phyloP scores from a whole-genome alignment of 2,329 filamentous ascomycete genomes.

The Capronia coronata region DNA sequence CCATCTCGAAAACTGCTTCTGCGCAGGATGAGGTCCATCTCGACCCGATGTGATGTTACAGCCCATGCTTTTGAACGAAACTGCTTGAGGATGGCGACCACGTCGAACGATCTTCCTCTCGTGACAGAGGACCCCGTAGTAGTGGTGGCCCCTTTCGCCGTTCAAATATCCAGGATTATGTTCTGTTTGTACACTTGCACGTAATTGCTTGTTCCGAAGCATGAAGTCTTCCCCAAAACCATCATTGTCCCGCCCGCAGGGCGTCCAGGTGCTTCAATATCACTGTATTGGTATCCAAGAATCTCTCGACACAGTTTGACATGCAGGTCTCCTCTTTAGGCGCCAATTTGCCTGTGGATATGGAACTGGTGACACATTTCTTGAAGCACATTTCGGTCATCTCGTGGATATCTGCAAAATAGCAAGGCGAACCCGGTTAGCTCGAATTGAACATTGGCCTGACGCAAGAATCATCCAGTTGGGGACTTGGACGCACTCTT shows the following conservation, averaged over 20 bases:
- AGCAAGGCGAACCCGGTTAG: background rate
- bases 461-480: background rate
- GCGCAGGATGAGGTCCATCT: background rate
- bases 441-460: background rate
- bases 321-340: slow-evolving; percentile 74
- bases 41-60: background rate
- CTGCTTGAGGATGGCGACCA: no score
- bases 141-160: no score
- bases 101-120: no score
- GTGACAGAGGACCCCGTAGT: no score
- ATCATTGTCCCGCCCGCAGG: slow-evolving; percentile 43
- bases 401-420: slow-evolving; percentile 52
- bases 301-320: slow-evolving; percentile 87
- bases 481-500: slow-evolving; percentile 37
- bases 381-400: slow-evolving; percentile 81
- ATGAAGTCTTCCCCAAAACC: background rate
- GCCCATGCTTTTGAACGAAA: background rate
- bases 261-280: slow-evolving; percentile 79
- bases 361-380: slow-evolving; percentile 75
- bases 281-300: slow-evolving; percentile 78
- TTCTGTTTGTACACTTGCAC: no score
- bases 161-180: no score
- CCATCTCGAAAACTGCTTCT: background rate
- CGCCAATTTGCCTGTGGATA: slow-evolving; percentile 68
- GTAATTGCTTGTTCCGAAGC: no score